Base-by-base conservation (phyloP, 352 stramenopile species). In the Globisporangium irregulare region DNA sequence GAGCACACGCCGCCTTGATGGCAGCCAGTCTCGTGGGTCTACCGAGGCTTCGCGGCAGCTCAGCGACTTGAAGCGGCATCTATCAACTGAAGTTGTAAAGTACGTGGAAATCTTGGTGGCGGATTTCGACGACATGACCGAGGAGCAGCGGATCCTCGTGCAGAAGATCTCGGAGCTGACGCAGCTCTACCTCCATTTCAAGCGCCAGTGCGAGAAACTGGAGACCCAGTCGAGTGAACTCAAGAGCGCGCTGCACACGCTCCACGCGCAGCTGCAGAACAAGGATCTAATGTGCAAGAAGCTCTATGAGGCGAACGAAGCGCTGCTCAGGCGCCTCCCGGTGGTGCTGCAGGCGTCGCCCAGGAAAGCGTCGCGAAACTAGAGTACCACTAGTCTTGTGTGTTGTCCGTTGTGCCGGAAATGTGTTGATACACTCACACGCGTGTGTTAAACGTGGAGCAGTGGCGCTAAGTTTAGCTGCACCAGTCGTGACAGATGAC, bases 231-330 rank as follows among this genome's bases (percentile, higher is more conserved):
- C 72, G 0, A 24, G 50, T 6, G 80, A 86, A 15, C 71, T 86
- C 1, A 68, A 75, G 54, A 69, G 38, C 20, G 70, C 69, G 1
- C 22, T 86, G 32, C 63, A 77, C 43, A 79, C 59, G 1, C 53
- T 89, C 6, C 68, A 86, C 12, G 32, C 77, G 25, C 76, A 86
- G 38, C 64, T 90, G 2, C 67, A 86, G 50, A 67, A 63, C 24
- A 91, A 91, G 29, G 81, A 90, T 55, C 29, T 46, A 0, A 68
- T 90, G 4, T 86, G 80, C 38, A 88, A 81, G 60, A 87, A 90
- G 59, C 48, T 91, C 20, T 90, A 91, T 64, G 38, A 79, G 36
- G 81, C 83, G 24, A 90, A 91, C 34, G 81, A 90, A 59, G 81
- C 72, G n/a, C 67, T 91, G 27, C 61, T 91, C 2, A 72, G 75